Evolutionary conservation across 768 basidiomycete species (phyloP).

Genomic region (Lepiota venenata): DNA sequence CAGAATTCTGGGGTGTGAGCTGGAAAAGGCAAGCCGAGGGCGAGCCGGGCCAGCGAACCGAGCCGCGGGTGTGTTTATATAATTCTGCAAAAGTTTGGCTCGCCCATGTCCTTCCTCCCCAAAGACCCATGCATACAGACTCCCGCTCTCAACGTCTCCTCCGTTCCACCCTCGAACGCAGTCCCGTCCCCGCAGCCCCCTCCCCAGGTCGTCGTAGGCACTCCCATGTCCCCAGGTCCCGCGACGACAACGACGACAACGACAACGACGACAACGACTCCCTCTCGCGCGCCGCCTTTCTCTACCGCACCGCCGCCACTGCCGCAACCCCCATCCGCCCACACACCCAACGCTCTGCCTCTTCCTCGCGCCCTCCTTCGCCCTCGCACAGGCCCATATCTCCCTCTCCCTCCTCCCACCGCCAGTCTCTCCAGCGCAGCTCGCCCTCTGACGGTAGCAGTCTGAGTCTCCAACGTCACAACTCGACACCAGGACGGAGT

Average conservation of each 20-base stretch:
- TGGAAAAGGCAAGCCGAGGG: not conserved
- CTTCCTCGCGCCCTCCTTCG: conserved; percentile 6
- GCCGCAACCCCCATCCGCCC: conserved; percentile 7
- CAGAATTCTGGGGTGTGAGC: conserved; percentile 9
- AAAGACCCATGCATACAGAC: conserved; percentile 9
- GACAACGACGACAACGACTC: conserved; percentile 5
- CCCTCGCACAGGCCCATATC: no score
- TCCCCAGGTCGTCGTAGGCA: conserved; percentile 2
- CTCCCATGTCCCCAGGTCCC: conserved; percentile 6
- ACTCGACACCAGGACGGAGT: not conserved
- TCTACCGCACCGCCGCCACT: conserved; percentile 12
- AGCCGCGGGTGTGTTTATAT: not conserved
- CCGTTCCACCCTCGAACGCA: conserved; percentile 14
- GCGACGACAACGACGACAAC: not conserved
- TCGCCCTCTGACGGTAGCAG: conserved; percentile 7
- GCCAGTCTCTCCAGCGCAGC: conserved; percentile 9
- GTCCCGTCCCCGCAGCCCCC: conserved; percentile 4
- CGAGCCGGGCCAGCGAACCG: not conserved
- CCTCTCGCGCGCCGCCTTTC: conserved; percentile 10
- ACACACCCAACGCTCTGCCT: not conserved
- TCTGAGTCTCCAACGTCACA: conserved; percentile 7
- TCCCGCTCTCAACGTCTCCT: conserved; percentile 16
- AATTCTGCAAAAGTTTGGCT: not conserved
- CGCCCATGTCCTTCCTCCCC: no score
- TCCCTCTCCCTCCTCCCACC: conserved; percentile 4